phyloP scores from a whole-genome alignment of 257 asterid species.

The Solanum okadae region DNA sequence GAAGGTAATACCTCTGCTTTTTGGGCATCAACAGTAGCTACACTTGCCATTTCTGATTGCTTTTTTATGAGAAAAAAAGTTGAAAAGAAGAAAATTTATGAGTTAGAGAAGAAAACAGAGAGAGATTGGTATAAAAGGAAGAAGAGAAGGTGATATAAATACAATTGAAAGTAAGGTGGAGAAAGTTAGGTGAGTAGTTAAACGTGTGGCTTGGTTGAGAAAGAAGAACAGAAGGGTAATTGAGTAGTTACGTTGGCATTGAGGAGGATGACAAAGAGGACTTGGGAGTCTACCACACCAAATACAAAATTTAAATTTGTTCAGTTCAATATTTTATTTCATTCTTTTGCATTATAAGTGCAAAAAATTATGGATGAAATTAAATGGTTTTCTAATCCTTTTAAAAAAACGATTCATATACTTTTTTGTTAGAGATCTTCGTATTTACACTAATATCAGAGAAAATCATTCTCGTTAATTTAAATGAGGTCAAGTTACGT shows the following conservation, averaged over 20 bases:
- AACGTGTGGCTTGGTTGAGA: constrained; percentile 17
- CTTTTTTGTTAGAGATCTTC: no score
- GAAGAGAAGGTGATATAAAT: background rate
- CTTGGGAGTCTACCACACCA: background rate
- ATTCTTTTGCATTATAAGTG: background rate
- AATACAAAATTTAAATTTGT: background rate
- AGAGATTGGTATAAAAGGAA: background rate
- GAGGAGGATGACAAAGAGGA: background rate
- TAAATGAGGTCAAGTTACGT: no score
- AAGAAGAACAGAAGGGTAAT: background rate
- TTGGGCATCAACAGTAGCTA: constrained; percentile 22
- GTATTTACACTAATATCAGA: no score
- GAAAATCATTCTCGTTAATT: no score
- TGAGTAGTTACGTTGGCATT: background rate
- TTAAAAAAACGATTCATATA: no score
- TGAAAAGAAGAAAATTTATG: background rate
- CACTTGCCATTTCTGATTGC: constrained; percentile 12
- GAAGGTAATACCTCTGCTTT: constrained; percentile 8
- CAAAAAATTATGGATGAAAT: background rate
- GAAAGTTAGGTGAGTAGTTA: constrained; percentile 6
- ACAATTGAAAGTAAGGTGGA: background rate
- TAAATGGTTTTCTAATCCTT: no score
- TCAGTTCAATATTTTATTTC: background rate
- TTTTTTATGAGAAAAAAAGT: background rate
- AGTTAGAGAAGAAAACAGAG: background rate